These are phyloP conservation scores for Monosporozyma aquatica DNA, from an alignment of 805 yeast genomes.

Conservation along the genomic window DNA sequence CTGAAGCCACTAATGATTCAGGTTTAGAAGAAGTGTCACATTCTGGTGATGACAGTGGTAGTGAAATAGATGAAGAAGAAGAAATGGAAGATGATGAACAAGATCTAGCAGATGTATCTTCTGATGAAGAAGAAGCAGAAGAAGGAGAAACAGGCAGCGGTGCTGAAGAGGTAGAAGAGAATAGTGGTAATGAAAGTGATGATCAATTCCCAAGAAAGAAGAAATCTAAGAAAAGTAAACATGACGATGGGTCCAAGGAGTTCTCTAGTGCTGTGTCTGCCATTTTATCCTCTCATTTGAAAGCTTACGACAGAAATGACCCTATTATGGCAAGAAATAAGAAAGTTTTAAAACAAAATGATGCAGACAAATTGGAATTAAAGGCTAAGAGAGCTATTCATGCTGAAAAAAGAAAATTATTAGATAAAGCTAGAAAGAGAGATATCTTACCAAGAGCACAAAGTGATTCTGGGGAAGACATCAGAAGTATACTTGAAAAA, in stretches of 20 bases:
- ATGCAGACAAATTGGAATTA: slow-evolving; percentile 70
- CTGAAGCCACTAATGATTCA: neutral
- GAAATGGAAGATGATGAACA: slow-evolving; percentile 14
- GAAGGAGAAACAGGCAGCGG: slow-evolving; percentile 18
- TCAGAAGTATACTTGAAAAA: slow-evolving; percentile 49
- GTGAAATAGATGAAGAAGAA: neutral
- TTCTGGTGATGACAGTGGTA: neutral
- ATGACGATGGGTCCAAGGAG: slow-evolving; percentile 61
- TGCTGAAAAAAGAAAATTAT: slow-evolving; percentile 59
- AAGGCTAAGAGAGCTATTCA: slow-evolving; percentile 67
- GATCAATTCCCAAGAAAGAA: slow-evolving; percentile 39
- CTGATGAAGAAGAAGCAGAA: slow-evolving; percentile 16
- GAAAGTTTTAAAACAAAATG: slow-evolving; percentile 57
- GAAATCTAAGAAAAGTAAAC: slow-evolving; percentile 47
- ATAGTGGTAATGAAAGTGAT: slow-evolving; percentile 25
- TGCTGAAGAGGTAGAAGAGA: slow-evolving; percentile 18
- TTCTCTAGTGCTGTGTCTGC: slow-evolving; percentile 82
- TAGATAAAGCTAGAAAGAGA: slow-evolving; percentile 58
- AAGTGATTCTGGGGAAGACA: slow-evolving; percentile 30
- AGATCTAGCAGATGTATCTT: slow-evolving; percentile 15
- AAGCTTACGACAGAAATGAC: slow-evolving; percentile 80
- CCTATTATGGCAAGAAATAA: slow-evolving; percentile 87
- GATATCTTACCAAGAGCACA: slow-evolving; percentile 59
- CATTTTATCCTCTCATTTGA: slow-evolving; percentile 72
- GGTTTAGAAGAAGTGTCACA: slow-evolving; percentile 1